Evolutionary conservation across 345 rosid genomes (phyloP), one percentile per base, ranked within the genome.

Genomic region (Excoecaria agallocha): DNA sequence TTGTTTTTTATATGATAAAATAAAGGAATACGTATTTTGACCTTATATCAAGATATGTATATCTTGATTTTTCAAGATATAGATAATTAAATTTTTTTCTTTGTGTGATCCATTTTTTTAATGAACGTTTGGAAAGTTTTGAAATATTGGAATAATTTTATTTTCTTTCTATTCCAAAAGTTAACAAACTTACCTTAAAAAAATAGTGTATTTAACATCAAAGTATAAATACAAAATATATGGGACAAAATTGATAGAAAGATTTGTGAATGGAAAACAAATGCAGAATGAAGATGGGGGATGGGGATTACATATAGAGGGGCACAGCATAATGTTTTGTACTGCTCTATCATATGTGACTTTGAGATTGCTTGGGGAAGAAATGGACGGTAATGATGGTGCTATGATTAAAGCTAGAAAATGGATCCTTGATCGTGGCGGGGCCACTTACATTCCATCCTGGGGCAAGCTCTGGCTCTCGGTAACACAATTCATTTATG

Each of bases 401-500:
- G 84, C 84, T 13, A 79, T 86, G 67, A 78, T 24, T 22, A 78
- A 67, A 5, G 97, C 90, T 0, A 80, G 90, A 41, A 59, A 79
- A 12, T 92, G 97, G 97, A 86, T 92, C 48, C 84, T 80, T 24
- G 57, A 76, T 71, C 93, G 50, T 61, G 95, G 92, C 51, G 95
- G 97, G 7, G 86, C 75, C 41, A 85, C 85, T 68, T 83, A 7
- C 77, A 85, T 85, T 60, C 97, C 97, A 0, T 85, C 95, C 0
- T 92, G 95, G 97, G 97, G 95, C 16, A 92, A 92, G 80, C 63
- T 86, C 74, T 92, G 90, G 93, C 87, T 92, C 39, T 84, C 95
- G 4, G 92, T 91, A 82, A 71, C 24, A 71, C 24, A 19, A 12
- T 16, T 41, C 19, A 22, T 56, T 6, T 52, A 13, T 52, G 2